A percentile compares a stretch with the other conserved stretches of the same genome.
These are phyloP conservation scores for Starmerella khaoyaiensis DNA, from an alignment of 805 yeast genomes.

Conservation along the genomic window DNA sequence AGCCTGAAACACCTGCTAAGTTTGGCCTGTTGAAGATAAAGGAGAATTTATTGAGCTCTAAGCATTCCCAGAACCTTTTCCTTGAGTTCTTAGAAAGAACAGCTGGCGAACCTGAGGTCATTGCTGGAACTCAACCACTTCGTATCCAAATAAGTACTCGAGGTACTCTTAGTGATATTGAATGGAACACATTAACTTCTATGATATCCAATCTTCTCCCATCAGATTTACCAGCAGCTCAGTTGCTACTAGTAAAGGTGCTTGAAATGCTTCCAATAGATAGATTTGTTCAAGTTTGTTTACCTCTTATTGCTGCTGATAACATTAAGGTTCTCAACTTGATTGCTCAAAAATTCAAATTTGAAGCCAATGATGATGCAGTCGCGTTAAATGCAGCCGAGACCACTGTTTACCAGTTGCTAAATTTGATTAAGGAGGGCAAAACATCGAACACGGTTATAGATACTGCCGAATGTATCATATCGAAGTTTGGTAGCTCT, in stretches of 20 bases:
- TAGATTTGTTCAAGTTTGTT: slow-evolving; percentile 53
- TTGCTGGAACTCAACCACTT: slow-evolving; percentile 36
- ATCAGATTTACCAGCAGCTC: slow-evolving; percentile 25
- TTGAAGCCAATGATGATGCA: slow-evolving; percentile 44
- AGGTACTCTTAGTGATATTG: slow-evolving; percentile 7
- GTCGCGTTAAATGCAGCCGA: slow-evolving; percentile 40
- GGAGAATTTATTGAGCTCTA: slow-evolving; percentile 7
- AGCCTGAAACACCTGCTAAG: slow-evolving; percentile 25
- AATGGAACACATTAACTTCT: slow-evolving; percentile 19
- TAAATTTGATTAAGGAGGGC: slow-evolving; percentile 24
- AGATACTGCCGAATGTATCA: slow-evolving; percentile 36
- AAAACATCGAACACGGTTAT: slow-evolving; percentile 10
- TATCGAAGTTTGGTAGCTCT: slow-evolving; percentile 46
- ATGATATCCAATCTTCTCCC: slow-evolving; percentile 23
- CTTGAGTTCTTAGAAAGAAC: slow-evolving; percentile 46
- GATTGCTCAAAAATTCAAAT: slow-evolving; percentile 53
- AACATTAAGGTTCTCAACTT: slow-evolving; percentile 46
- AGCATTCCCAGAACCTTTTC: slow-evolving; percentile 29
- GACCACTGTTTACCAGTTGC: slow-evolving; percentile 39
- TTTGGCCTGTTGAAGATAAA: slow-evolving; percentile 40
- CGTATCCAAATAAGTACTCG: slow-evolving; percentile 37
- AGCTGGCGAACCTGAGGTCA: slow-evolving; percentile 29
- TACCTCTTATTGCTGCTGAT: slow-evolving; percentile 27
- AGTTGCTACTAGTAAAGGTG: slow-evolving; percentile 46
- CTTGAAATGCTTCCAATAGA: slow-evolving; percentile 63